Percentiles rank a stretch among this genome's conserved stretches.
These are phyloP conservation scores for Pythium insidiosum DNA, from an alignment of 352 stramenopile species.

Conservation along the genomic window DNA sequence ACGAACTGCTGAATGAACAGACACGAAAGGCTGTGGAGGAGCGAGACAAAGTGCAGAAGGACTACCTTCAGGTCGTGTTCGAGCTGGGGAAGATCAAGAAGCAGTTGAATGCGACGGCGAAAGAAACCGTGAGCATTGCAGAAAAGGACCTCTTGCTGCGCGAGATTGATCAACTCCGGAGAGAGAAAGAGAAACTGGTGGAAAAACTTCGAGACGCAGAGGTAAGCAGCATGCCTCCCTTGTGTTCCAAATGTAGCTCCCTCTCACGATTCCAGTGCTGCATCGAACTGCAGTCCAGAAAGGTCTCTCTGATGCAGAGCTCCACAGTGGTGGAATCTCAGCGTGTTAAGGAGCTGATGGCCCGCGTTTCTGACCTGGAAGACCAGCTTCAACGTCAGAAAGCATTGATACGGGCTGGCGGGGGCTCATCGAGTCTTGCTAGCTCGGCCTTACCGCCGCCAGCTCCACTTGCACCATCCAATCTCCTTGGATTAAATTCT, in stretches of 20 bases:
- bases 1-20: slow-evolving; percentile 26
- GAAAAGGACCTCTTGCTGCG: slow-evolving; percentile 28
- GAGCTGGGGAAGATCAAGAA: slow-evolving; percentile 37
- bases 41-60: slow-evolving; percentile 35
- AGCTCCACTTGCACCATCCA: no score
- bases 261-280: no score
- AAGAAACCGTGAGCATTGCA: slow-evolving; percentile 17
- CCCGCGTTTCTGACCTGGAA: slow-evolving; percentile 20
- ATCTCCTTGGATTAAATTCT: no score
- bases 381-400: slow-evolving; percentile 11
- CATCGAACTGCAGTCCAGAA: no score
- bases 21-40: slow-evolving; percentile 21
- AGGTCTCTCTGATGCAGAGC: slow-evolving; percentile 8
- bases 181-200: slow-evolving; percentile 21
- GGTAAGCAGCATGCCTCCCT: no score
- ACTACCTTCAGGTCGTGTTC: slow-evolving; percentile 40
- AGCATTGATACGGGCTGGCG: no score
- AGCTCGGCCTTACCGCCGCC: background rate
- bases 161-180: slow-evolving; percentile 22
- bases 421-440: background rate
- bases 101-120: slow-evolving; percentile 28
- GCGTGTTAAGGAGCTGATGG: slow-evolving; percentile 12
- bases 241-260: no score
- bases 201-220: slow-evolving; percentile 22
- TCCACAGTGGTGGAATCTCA: slow-evolving; percentile 9